Conservation (phyloP, 352 stramenopile species). For the Pythium utonaiense region DNA sequence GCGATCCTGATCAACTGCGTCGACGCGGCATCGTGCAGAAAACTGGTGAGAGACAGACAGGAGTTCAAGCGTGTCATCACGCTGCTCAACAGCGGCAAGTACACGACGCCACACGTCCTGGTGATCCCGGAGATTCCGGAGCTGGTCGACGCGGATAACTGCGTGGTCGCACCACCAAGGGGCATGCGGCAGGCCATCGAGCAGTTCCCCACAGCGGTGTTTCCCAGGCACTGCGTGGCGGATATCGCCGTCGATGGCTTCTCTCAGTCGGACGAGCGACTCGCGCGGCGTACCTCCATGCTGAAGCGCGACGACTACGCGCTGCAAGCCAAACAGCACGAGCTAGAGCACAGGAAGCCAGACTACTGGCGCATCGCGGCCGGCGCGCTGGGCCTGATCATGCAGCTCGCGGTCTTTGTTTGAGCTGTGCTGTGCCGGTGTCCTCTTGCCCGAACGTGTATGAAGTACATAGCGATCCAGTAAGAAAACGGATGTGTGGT, state of each 20-base stretch:
- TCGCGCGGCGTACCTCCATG: too few relatives aligned
- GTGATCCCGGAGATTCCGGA: not conserved
- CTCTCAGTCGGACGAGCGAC: too few relatives aligned
- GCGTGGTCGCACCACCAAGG: not conserved
- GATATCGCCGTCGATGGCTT: not conserved
- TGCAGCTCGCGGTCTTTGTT: too few relatives aligned
- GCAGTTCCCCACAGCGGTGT: not conserved
- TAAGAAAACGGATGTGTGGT: too few relatives aligned
- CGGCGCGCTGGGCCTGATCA: too few relatives aligned
- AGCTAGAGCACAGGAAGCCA: too few relatives aligned
- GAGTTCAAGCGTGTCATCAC: constrained; percentile 1
- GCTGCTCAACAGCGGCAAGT: constrained; percentile 18
- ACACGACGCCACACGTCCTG: constrained; percentile 3
- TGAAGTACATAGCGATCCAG: too few relatives aligned
- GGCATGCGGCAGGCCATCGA: not conserved
- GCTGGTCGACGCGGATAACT: not conserved
- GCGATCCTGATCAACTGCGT: constrained; percentile 13
- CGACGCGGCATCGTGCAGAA: not conserved
- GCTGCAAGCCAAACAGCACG: too few relatives aligned
- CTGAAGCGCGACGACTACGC: too few relatives aligned
- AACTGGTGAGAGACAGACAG: not conserved
- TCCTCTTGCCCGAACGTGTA: too few relatives aligned
- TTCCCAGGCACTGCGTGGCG: not conserved
- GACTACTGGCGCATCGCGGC: too few relatives aligned
- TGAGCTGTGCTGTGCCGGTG: too few relatives aligned